Percentiles rank a stretch among this genome's conserved stretches.
These are phyloP conservation scores for Ogataea thermomethanolica DNA, from an alignment of 805 yeast species.

Conservation along the genomic window DNA sequence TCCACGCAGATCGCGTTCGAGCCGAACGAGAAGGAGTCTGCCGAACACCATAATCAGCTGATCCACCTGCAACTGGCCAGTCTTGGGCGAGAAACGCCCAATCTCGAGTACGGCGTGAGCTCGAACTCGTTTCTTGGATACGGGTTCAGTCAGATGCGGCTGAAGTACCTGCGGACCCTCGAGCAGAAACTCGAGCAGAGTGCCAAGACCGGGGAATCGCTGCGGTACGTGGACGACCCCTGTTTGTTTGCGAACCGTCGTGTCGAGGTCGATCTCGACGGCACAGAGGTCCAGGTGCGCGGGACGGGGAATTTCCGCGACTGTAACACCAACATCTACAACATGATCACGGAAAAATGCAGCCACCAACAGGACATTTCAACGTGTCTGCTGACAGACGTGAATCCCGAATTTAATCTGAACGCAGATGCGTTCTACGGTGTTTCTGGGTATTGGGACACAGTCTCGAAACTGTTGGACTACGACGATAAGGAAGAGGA, in stretches of 20 bases:
- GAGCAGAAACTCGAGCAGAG: not conserved
- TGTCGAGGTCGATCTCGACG: constrained; percentile 14
- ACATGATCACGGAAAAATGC: constrained; percentile 35
- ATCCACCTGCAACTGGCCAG: constrained; percentile 43
- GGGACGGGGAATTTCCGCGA: constrained; percentile 51
- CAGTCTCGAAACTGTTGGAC: constrained; percentile 45
- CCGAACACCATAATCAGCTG: constrained; percentile 44
- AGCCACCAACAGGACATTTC: constrained; percentile 30
- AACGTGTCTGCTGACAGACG: constrained; percentile 50
- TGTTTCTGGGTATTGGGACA: constrained; percentile 67
- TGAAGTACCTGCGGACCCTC: constrained; percentile 41
- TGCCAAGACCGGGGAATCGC: constrained; percentile 7
- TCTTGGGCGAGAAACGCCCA: constrained; percentile 24
- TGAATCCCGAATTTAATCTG: constrained; percentile 55
- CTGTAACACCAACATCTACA: constrained; percentile 48
- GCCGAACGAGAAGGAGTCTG: constrained; percentile 46
- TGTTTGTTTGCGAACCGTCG: constrained; percentile 50
- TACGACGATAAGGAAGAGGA: constrained; percentile 23
- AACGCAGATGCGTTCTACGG: constrained; percentile 56
- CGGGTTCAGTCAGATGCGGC: constrained; percentile 57
- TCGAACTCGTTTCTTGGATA: constrained; percentile 57
- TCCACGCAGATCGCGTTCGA: constrained; percentile 63
- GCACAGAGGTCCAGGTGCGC: constrained; percentile 28
- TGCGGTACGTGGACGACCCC: constrained; percentile 41
- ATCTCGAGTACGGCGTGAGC: constrained; percentile 41